Conservation (phyloP, 768 basidiomycete genomes). For the Collybia mongolica region DNA sequence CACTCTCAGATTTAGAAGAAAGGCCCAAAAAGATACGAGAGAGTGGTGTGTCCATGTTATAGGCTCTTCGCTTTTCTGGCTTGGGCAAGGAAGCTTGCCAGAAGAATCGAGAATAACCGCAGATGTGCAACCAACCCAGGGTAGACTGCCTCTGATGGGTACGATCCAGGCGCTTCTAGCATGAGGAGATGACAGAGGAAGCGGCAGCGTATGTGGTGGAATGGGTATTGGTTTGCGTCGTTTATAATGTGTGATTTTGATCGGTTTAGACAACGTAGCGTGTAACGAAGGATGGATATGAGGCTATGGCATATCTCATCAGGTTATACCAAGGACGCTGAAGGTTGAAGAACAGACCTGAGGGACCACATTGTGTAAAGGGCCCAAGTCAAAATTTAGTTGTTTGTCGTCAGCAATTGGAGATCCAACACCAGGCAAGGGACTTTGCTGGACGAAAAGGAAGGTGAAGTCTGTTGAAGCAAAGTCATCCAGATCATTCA, state of each 20-base stretch:
- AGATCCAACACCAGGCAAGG: not conserved
- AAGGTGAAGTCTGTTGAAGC: constrained; percentile 28
- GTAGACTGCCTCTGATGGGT: constrained; percentile 51
- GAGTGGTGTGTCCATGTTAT: constrained; percentile 49
- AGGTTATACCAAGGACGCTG: not conserved
- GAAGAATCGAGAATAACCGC: constrained; percentile 37
- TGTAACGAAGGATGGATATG: constrained; percentile 31
- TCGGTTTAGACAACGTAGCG: constrained; percentile 14
- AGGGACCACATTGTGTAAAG: constrained; percentile 39
- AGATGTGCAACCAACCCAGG: constrained; percentile 44
- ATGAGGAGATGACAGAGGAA: constrained; percentile 26
- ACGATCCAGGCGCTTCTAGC: constrained; percentile 55
- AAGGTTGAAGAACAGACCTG: constrained; percentile 35
- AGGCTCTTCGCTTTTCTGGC: constrained; percentile 15
- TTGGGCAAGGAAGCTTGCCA: constrained; percentile 18
- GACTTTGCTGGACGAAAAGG: not conserved
- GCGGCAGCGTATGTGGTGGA: constrained; percentile 26
- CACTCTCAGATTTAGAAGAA: constrained; percentile 39
- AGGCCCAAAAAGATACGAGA: constrained; percentile 48
- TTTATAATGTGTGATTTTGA: constrained; percentile 27
- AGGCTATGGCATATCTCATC: constrained; percentile 23
- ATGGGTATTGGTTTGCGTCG: constrained; percentile 36
- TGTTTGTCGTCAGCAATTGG: constrained; percentile 21
- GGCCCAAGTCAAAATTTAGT: constrained; percentile 29
- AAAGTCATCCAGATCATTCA: constrained; percentile 45